A percentile compares a stretch with the other conserved stretches of the same genome.
Conservation (phyloP, 2,329 filamentous ascomycete species). For the Botrytis hyacinthi region DNA sequence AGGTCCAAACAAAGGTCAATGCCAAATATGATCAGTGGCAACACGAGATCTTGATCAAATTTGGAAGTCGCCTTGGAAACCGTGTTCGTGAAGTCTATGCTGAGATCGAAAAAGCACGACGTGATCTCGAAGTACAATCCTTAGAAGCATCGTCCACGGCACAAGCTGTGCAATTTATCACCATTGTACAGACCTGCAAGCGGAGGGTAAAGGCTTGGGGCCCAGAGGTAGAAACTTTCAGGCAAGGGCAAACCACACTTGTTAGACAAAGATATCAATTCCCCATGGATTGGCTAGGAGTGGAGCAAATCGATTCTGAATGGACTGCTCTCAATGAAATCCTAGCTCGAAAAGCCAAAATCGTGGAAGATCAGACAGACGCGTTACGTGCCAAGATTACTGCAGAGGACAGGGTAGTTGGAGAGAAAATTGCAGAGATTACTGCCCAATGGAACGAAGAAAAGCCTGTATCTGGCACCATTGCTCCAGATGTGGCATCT, state of each 20-base stretch:
- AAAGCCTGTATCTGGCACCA: slow-evolving; percentile 93
- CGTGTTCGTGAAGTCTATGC: slow-evolving; percentile 91
- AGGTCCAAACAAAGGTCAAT: slow-evolving; percentile 98
- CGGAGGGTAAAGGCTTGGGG: slow-evolving; percentile 92
- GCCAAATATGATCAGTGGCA: slow-evolving; percentile 99
- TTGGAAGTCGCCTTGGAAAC: slow-evolving; percentile 81
- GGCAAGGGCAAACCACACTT: slow-evolving; percentile 90
- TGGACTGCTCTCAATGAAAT: slow-evolving; percentile 94
- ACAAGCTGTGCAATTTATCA: slow-evolving; percentile 97
- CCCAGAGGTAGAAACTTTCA: slow-evolving; percentile 92
- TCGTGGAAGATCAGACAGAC: slow-evolving; percentile 95
- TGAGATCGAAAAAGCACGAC: slow-evolving; percentile 85
- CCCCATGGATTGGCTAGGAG: slow-evolving; percentile 88
- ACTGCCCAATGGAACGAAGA: slow-evolving; percentile 90
- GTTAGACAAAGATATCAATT: slow-evolving; percentile 92
- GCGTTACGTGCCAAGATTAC: slow-evolving; percentile 91
- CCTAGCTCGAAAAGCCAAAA: slow-evolving; percentile 85
- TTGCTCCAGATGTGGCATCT: slow-evolving; percentile 85
- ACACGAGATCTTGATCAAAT: slow-evolving; percentile 92
- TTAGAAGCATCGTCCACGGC: slow-evolving; percentile 93
- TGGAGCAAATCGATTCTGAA: slow-evolving; percentile 93
- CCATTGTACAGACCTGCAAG: slow-evolving; percentile 93
- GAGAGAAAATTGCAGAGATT: slow-evolving; percentile 82
- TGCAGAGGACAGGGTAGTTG: slow-evolving; percentile 89
- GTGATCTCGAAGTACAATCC: slow-evolving; percentile 86